phyloP scores from a whole-genome alignment of 1,139 yeast species.

The Yamadazyma aaseri region DNA sequence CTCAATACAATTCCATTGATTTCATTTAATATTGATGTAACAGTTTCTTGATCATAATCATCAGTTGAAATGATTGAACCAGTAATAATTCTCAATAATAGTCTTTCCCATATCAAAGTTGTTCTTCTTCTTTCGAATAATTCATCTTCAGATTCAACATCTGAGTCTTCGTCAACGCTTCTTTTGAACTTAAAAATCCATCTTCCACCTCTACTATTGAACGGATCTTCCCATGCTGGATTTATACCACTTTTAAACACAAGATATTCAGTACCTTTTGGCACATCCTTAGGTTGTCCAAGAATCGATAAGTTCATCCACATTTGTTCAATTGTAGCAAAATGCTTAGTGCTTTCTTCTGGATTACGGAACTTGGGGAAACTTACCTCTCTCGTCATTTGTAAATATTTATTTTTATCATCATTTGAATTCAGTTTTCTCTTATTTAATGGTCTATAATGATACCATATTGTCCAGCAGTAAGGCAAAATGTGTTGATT shows the following conservation, averaged over 20 bases:
- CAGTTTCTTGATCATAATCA: slow-evolving; percentile 28
- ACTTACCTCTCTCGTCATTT: slow-evolving; percentile 40
- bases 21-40: slow-evolving; percentile 41
- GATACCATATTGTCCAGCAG: slow-evolving; percentile 53
- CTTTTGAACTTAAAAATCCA: slow-evolving; percentile 59
- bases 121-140: slow-evolving; percentile 36
- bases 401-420: slow-evolving; percentile 28
- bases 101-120: slow-evolving; percentile 52
- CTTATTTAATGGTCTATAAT: slow-evolving; percentile 31
- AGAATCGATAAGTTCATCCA: slow-evolving; percentile 54
- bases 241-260: slow-evolving; percentile 62
- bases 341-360: slow-evolving; percentile 26
- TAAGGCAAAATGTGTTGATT: slow-evolving; percentile 44
- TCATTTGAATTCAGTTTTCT: slow-evolving; percentile 11
- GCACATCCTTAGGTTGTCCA: slow-evolving; percentile 46
- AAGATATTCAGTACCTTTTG: slow-evolving; percentile 57
- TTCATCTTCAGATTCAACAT: slow-evolving; percentile 12
- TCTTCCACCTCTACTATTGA: slow-evolving; percentile 61
- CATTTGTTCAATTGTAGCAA: slow-evolving; percentile 60
- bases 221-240: slow-evolving; percentile 75
- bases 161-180: slow-evolving; percentile 16
- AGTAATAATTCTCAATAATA: slow-evolving; percentile 42
- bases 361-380: slow-evolving; percentile 21
- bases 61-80: slow-evolving; percentile 41
- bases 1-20: slow-evolving; percentile 53